Evolutionary conservation across 148 eudicot species (phyloP), one percentile per base, ranked within the genome.

Genomic region (Limonium bicolor): DNA sequence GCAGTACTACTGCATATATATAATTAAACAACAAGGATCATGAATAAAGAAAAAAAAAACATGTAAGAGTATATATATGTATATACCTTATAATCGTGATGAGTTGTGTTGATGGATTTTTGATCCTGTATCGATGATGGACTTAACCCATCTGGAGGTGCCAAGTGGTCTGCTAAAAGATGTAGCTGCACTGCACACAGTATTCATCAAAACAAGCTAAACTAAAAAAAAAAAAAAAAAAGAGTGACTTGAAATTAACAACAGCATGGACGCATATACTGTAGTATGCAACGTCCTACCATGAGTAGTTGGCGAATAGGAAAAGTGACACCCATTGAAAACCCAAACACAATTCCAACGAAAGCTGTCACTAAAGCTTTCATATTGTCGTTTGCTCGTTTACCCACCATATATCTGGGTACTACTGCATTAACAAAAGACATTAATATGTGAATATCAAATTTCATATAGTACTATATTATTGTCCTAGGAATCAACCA

Each of bases 161-260:
- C 19, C 24, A 43, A 9, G 16, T 14, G 4, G 19, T 25, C 48
- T 13, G 11, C 48, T 43, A 43, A 43, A 43, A 23, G 48, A 23
- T 43, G 13, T 7, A 43, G 31, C 48, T 43, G 48, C 48, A 43
- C 7, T 24, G n/a, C 27, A 23, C 28, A 43, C 31, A 43, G 19
- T 24, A n/a, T 0, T 43, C 29, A 10, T 6, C 31, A 25, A 0
- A 4, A n/a, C 13, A 13, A 13, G 27, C 27, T 18, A 43, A 23
- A 9, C 31, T 9, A 11, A 40, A 20, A 40, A 10, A 40, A 20
- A 13, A 24, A 20, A 10, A 24, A 12, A 14, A 39, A 5, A n/a
- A 39, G 22, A 9, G 42, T 38, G 13, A 4, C 20, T 20, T 14
- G 13, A 7, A 40, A 20, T 10, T 20, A 20, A 10, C 45, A 19